Evolutionary conservation across 495 filamentous ascomycete species (phyloP).

Genomic region (Hypoxylon subgilvum): DNA sequence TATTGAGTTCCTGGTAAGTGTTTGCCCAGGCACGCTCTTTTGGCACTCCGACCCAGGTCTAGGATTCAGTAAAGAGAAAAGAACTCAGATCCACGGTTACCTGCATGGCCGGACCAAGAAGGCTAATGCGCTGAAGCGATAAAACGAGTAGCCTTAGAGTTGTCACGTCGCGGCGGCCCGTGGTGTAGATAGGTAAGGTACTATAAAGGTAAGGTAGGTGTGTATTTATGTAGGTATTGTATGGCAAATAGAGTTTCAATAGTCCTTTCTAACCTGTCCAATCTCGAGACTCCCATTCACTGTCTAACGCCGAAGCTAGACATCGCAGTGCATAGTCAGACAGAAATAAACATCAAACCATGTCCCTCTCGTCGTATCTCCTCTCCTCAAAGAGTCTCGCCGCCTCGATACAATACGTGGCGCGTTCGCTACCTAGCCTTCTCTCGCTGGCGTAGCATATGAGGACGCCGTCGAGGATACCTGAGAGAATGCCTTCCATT

Average conservation of each 20-base stretch:
- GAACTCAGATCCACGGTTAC: too few species aligned
- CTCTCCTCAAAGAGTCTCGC: slow-evolving; percentile 77
- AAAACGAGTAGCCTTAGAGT: too few species aligned
- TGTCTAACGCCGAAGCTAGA: slow-evolving; percentile 32
- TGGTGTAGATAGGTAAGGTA: too few species aligned
- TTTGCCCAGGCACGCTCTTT: too few species aligned
- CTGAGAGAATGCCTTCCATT: slow-evolving; percentile 89
- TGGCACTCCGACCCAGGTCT: too few species aligned
- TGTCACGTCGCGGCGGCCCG: too few species aligned
- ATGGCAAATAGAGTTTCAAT: slow-evolving; percentile 14
- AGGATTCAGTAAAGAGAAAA: too few species aligned
- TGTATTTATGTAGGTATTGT: too few species aligned
- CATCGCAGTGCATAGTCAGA: slow-evolving; percentile 22
- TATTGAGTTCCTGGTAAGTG: too few species aligned
- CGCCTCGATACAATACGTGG: slow-evolving; percentile 87
- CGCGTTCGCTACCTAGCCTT: slow-evolving; percentile 65
- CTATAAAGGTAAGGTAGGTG: background rate
- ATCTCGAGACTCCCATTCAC: slow-evolving; percentile 38
- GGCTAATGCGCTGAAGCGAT: too few species aligned
- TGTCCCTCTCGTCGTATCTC: slow-evolving; percentile 43
- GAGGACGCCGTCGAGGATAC: slow-evolving; percentile 88
- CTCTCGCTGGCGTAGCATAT: slow-evolving; percentile 94
- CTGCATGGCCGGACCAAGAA: too few species aligned
- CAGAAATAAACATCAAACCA: slow-evolving; percentile 41
- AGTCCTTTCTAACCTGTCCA: slow-evolving; percentile 34